These are phyloP conservation scores for bread wheat (Triticum aestivum) DNA, from an alignment of 176 grass and related monocot species.

Conservation along the genomic window DNA sequence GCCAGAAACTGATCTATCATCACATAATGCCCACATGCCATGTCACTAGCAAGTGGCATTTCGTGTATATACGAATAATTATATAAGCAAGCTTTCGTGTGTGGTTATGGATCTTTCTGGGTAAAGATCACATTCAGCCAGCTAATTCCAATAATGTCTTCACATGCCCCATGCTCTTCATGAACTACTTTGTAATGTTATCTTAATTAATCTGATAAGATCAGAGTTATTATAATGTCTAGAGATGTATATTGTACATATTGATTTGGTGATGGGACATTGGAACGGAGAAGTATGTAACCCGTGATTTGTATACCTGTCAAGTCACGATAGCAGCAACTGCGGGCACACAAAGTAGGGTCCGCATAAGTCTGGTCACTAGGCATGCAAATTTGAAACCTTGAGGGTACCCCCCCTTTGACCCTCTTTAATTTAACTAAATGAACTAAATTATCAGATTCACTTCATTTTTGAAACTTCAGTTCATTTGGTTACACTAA, in stretches of 20 bases:
- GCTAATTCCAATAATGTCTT: neutral
- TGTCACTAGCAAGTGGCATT: neutral
- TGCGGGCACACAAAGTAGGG: neutral
- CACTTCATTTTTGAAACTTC: no score
- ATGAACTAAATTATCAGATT: no score
- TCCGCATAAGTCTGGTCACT: neutral
- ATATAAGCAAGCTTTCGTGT: neutral
- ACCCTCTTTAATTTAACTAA: no score
- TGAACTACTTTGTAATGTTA: neutral
- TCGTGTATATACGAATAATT: neutral
- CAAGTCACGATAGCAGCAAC: neutral
- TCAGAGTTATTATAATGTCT: neutral
- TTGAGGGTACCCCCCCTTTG: no score
- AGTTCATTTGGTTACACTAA: no score
- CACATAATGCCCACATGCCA: neutral
- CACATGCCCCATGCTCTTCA: neutral
- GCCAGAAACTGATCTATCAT: neutral
- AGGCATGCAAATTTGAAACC: no score
- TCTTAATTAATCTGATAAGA: neutral
- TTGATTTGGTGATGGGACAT: neutral
- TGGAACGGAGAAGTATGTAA: neutral
- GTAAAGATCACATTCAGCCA: constrained; percentile 1
- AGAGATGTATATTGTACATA: neutral
- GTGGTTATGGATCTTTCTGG: neutral
- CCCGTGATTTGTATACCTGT: neutral